Base-by-base conservation (phyloP, 306 rosid genomes). In the Casuarina glauca region DNA sequence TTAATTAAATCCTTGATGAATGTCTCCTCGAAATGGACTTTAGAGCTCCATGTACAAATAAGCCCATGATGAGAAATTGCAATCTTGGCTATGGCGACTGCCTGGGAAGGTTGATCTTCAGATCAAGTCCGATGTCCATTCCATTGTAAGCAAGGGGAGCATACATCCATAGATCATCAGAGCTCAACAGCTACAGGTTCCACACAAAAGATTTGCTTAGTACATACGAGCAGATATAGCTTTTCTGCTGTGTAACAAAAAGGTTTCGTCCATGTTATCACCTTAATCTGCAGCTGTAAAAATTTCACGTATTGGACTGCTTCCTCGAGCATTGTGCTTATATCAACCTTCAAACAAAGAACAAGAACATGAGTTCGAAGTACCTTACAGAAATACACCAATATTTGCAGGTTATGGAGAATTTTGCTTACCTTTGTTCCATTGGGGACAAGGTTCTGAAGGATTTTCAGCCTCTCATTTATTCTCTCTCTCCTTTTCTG, bases 271-370 rank as follows among this genome's bases (percentile, higher is more conserved):
- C 72, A 9, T 7, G 38, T 74, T 74, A 73, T 80, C 74, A 92
- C 98, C 98, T 92, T 94, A 66, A 94, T 90, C 82, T 94, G 98
- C 61, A 92, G 93, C 79, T 92, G 96, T 63, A 94, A 81, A 67
- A 94, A 92, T 80, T 90, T 92, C 67, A 94, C 98, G 86, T 94
- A 94, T 53, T 86, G 91, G 71, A 92, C 98, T 52, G 97, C 97
- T 88, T 94, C 98, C 82, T 94, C 98, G 32, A 94, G 98, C 98
- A 94, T 94, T 83, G 98, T 94, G 91, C 98, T 94, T 73, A 92
- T 90, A 84, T 94, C 98, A 75, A 94, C 98, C 98, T 94, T 77
- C 68, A 90, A 19, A 46, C 10, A 39, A 58, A 67, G 42, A 78
- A 78, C 45, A 79, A 69, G 11, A 39, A 20, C 76, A 7, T 71